A percentile compares a stretch with the other conserved stretches of the same genome.
Conservation (phyloP, 306 rosid species). For the Trifolium dubium region DNA sequence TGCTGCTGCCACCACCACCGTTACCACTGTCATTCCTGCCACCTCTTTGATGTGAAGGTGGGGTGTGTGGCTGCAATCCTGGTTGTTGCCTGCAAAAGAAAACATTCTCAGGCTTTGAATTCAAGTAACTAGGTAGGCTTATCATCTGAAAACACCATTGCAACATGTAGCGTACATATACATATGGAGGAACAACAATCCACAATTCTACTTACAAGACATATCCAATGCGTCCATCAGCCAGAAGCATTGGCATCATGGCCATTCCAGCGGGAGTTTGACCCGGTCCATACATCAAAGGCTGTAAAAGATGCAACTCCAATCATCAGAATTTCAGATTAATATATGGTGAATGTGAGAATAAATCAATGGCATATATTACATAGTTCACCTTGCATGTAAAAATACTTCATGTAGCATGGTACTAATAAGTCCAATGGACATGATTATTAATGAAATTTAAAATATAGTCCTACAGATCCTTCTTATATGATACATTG, state of each 20-base stretch:
- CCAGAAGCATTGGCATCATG: constrained; percentile 98
- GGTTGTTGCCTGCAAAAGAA: constrained; percentile 82
- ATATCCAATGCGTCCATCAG: constrained; percentile 93
- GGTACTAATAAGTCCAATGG: background rate
- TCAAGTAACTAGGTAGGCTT: constrained; percentile 24
- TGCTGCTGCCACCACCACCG: constrained; percentile 50
- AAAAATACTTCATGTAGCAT: constrained; percentile 33
- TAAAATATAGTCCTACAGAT: background rate
- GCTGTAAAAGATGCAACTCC: constrained; percentile 59
- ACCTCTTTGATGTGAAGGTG: constrained; percentile 65
- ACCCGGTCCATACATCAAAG: constrained; percentile 84
- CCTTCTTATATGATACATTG: background rate
- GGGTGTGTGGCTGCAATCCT: constrained; percentile 61
- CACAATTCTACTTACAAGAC: constrained; percentile 73
- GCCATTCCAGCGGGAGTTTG: constrained; percentile 81
- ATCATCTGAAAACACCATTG: background rate
- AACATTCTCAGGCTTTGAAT: constrained; percentile 31
- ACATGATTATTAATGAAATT: constrained; percentile 27
- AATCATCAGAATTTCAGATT: constrained; percentile 40
- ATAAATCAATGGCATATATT: constrained; percentile 24
- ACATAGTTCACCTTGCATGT: constrained; percentile 6
- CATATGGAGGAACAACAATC: background rate
- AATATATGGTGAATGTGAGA: constrained; percentile 21
- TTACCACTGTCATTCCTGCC: constrained; percentile 50
- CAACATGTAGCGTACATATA: background rate